Conservation (phyloP, 2,329 filamentous ascomycete species). For the Didymellaceae sp. region DNA sequence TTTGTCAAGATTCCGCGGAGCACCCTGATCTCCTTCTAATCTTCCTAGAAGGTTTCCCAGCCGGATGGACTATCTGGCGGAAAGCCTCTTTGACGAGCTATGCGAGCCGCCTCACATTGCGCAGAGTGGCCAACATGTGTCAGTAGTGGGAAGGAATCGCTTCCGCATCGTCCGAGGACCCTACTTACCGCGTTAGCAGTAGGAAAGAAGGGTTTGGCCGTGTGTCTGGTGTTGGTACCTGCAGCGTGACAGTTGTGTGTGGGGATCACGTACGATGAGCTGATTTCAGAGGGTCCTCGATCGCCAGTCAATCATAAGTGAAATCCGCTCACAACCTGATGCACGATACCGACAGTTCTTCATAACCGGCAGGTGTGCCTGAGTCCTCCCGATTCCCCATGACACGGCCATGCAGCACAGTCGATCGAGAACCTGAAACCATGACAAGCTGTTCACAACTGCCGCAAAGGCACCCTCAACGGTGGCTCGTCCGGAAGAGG, state of each 20-base stretch:
- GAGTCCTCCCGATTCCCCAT: constrained; percentile 18
- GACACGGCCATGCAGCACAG: constrained; percentile 2
- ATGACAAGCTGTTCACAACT: constrained; percentile 32
- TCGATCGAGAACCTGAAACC: constrained; percentile 33
- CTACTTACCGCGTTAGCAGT: constrained; percentile 3
- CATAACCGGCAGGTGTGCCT: constrained; percentile 24
- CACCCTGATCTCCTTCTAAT: constrained; percentile 45
- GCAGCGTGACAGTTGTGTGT: constrained; percentile 20
- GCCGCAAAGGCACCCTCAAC: constrained; percentile 29
- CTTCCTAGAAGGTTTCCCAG: constrained; percentile 32
- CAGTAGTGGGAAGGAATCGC: constrained; percentile 9
- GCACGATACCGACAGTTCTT: constrained; percentile 21
- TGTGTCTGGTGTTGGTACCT: constrained; percentile 8
- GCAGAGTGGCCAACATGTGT: constrained; percentile 7
- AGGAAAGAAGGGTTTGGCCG: constrained; percentile 5
- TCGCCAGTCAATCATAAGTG: constrained; percentile 14
- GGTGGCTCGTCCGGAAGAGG: constrained; percentile 33
- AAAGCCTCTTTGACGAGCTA: constrained; percentile 5
- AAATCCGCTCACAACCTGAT: constrained; percentile 11
- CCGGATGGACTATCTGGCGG: constrained; percentile 27
- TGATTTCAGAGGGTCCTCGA: constrained; percentile 11
- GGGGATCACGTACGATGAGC: constrained; percentile 6
- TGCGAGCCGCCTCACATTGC: constrained; percentile 16
- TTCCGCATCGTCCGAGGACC: neutral
- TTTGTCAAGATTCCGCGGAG: constrained; percentile 40